Conservation (phyloP, 73 alveolate species). For the Paramecium bursaria region DNA sequence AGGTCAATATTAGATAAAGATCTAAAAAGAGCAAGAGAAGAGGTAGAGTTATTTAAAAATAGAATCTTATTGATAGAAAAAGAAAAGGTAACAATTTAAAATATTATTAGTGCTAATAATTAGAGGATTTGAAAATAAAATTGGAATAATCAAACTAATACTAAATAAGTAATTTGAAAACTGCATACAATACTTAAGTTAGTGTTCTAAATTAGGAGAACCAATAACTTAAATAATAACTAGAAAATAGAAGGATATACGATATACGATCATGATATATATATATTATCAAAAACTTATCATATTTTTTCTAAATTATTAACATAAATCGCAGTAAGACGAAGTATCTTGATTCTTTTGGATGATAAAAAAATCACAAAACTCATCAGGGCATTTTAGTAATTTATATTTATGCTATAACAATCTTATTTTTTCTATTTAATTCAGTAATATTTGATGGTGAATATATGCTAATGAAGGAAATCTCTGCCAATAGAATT, state of each 20-base stretch:
- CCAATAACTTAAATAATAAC: background rate
- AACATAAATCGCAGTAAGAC: too few relatives aligned
- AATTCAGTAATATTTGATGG: too few relatives aligned
- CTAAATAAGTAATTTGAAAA: constrained; percentile 32
- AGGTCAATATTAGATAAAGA: constrained; percentile 12
- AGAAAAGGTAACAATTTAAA: constrained; percentile 6
- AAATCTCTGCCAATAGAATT: too few relatives aligned
- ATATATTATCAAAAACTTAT: too few relatives aligned
- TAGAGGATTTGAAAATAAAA: constrained; percentile 53
- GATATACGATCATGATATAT: background rate
- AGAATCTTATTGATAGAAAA: constrained; percentile 28
- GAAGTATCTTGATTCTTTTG: too few relatives aligned
- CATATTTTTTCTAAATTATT: too few relatives aligned
- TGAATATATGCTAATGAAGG: too few relatives aligned
- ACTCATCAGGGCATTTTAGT: too few relatives aligned
- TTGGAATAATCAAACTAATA: constrained; percentile 38
- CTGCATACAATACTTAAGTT: constrained; percentile 33
- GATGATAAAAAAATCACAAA: too few relatives aligned
- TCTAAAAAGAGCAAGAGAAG: constrained; percentile 59
- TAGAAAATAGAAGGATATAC: background rate
- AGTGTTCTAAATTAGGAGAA: constrained; percentile 35
- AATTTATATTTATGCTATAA: too few relatives aligned
- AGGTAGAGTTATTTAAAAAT: constrained; percentile 25
- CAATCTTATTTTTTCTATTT: too few relatives aligned
- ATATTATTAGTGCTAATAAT: constrained; percentile 21